phyloP scores from a whole-genome alignment of 2,329 filamentous ascomycete genomes.

The Cladosporium austrohemisphaericum region DNA sequence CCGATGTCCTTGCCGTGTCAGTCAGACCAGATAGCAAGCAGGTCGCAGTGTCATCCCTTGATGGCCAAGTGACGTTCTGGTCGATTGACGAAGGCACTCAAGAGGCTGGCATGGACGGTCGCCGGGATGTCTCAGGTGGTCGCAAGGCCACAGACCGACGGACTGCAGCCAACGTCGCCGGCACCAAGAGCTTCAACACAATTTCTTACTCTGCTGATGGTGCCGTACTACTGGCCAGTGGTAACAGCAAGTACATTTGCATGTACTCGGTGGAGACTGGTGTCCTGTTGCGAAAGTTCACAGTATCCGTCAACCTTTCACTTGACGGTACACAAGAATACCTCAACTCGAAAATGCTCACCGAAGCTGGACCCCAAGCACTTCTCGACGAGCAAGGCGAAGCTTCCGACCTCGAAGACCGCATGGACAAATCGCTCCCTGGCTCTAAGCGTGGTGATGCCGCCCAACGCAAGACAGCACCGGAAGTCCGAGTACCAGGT shows the following conservation, averaged over 20 bases:
- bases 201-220: conserved; percentile 92
- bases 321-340: conserved; percentile 95
- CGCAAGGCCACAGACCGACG: conserved; percentile 82
- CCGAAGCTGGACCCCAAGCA: conserved; percentile 79
- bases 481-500: conserved; percentile 79
- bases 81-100: conserved; percentile 83
- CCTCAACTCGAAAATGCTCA: conserved; percentile 86
- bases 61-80: conserved; percentile 95
- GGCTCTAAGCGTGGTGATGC: conserved; percentile 86
- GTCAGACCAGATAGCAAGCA: conserved; percentile 88
- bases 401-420: conserved; percentile 81
- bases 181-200: conserved; percentile 84
- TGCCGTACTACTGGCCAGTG: conserved; percentile 80
- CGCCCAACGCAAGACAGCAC: conserved; percentile 68
- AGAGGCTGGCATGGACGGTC: conserved; percentile 78
- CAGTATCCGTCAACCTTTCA: conserved; percentile 92
- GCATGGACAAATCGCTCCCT: conserved; percentile 73
- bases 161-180: conserved; percentile 84
- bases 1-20: conserved; percentile 82
- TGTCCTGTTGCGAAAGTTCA: conserved; percentile 89
- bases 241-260: conserved; percentile 98
- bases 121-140: conserved; percentile 88
- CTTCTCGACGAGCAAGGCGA: conserved; percentile 88
- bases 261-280: conserved; percentile 92
- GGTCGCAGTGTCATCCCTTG: conserved; percentile 84